Base-by-base conservation (phyloP, 2,329 filamentous ascomycete genomes). In the Orbilia quercus region DNA sequence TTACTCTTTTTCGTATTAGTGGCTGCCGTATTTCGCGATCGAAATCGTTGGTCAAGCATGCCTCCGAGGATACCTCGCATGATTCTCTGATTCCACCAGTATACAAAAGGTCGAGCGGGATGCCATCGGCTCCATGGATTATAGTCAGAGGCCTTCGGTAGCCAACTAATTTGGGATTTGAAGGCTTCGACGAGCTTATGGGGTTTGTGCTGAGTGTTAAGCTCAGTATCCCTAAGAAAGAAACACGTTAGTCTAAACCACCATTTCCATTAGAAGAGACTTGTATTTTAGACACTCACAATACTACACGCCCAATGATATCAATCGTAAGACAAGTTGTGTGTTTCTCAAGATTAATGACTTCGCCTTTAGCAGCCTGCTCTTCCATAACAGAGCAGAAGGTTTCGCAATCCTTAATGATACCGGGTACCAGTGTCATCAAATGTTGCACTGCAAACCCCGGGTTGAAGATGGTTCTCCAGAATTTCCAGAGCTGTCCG, bases 401-500 rank as follows among this genome's bases (percentile, higher is more conserved):
- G 78, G 79, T 28, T 77, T 74, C 25, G 75, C 59, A 12, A 75
- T 76, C 79, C 20, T 81, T 78, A 7, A 81, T 69, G 47, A 81
- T 78, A n/a, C 65, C 75, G 1, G 80, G 80, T 1, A 80, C 76
- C 20, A 82, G 67, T 0, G 79, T 78, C 48, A 80, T 77, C 28
- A 82, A 58, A 64, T 82, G 81, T 60, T 77, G 79, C 7, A 77
- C 75, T 0, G 80, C 79, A 74, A 82, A 82, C 4, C 81, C 81
- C 2, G 80, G 80, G 72, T 82, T 82, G 77, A 82, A 82, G 34
- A 80, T 75, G 38, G 74, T 75, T 54, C 81, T 76, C 75, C 78
- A 78, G 42, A 57, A 75, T 75, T 81, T 81, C 82, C 82, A 83
- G 55, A 80, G 78, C 12, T 77, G 75, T 1, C 82, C 82, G 18